Base-by-base conservation (phyloP, 345 rosid genomes). In the Microthlaspi erraticum region DNA sequence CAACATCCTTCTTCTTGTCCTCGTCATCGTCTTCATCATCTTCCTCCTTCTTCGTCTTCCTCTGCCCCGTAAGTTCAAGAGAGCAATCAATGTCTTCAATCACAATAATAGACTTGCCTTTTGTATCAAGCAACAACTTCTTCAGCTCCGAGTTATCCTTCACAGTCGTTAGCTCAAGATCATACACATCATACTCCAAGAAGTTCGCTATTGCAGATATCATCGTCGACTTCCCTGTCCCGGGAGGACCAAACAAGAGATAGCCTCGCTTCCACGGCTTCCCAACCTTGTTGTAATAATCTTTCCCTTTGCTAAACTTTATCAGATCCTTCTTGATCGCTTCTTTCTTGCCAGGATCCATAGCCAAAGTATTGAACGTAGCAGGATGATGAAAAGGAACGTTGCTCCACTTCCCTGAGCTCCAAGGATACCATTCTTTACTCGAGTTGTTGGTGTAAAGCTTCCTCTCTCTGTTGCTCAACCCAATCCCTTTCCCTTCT, bases 191-290 rank as follows among this genome's bases (percentile, higher is more conserved):
- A 56, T 87, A 91, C 23, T 75, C 53, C 66, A 89, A 68, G 46
- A 80, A 77, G 69, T 92, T 89, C 0, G 96, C 90, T 76, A 89
- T 86, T 32, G 90, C 92, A 1, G 89, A 75, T 10, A 89, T 81
- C 81, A 87, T 87, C 10, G 89, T 83, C 0, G 98, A 92, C 53
- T 92, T 89, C 5, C 96, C 97, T 3, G 96, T 87, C 7, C 93
- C 90, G 0, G 78, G 78, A 0, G 78, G 78, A 1, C 78, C 78
- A 42, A n/a, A 74, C 68, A 74, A 66, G 16, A 74, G 78, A 60
- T 74, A 74, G 9, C 78, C 90, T 0, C 98, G 61, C 75, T 92
- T 92, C 98, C 98, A 91, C 7, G 86, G 78, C 71, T 89, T 89
- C 8, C 88, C 93, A 31, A 89, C 72, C 66, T 78, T 80, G 1